phyloP scores from a whole-genome alignment of 495 filamentous ascomycete genomes.

The Thermochaetoides thermophila region DNA sequence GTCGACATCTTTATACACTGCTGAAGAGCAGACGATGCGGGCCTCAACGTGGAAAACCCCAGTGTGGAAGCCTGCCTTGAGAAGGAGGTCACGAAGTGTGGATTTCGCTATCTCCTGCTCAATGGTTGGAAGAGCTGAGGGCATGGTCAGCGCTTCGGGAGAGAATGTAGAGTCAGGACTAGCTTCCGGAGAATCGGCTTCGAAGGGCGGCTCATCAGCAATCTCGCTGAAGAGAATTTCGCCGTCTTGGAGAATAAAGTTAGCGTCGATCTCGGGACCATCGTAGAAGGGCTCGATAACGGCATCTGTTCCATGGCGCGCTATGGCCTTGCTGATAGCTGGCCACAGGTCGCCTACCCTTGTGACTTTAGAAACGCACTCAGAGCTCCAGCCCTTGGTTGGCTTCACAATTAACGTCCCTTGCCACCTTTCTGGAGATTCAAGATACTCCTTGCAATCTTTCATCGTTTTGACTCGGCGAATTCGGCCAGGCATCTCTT shows the following conservation, averaged over 20 bases:
- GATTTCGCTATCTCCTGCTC: conserved; percentile 19
- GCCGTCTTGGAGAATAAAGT: conserved; percentile 34
- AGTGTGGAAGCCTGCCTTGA: conserved; percentile 20
- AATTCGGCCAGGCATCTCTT: conserved; percentile 16
- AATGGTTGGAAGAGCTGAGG: conserved; percentile 21
- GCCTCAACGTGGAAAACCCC: conserved; percentile 21
- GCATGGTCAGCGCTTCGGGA: conserved; percentile 25
- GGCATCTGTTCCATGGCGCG: conserved; percentile 14
- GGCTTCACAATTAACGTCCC: conserved; percentile 18
- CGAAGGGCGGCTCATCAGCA: conserved; percentile 36
- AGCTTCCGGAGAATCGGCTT: conserved; percentile 20
- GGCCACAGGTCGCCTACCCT: conserved; percentile 8
- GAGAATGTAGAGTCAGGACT: conserved; percentile 19
- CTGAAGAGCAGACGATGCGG: conserved; percentile 19
- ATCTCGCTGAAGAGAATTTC: conserved; percentile 37
- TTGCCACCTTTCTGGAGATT: background rate
- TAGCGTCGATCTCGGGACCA: conserved; percentile 40
- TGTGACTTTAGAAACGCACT: conserved; percentile 18
- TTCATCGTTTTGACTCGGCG: conserved; percentile 8
- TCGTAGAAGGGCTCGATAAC: conserved; percentile 21
- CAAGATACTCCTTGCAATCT: conserved; percentile 11
- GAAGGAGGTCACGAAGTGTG: conserved; percentile 19
- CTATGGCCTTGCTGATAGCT: conserved; percentile 15
- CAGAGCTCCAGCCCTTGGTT: conserved; percentile 19
- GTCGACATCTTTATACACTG: conserved; percentile 8